These are phyloP conservation scores for Diaporthe vexans DNA, from an alignment of 2,329 filamentous ascomycete genomes.

Conservation along the genomic window DNA sequence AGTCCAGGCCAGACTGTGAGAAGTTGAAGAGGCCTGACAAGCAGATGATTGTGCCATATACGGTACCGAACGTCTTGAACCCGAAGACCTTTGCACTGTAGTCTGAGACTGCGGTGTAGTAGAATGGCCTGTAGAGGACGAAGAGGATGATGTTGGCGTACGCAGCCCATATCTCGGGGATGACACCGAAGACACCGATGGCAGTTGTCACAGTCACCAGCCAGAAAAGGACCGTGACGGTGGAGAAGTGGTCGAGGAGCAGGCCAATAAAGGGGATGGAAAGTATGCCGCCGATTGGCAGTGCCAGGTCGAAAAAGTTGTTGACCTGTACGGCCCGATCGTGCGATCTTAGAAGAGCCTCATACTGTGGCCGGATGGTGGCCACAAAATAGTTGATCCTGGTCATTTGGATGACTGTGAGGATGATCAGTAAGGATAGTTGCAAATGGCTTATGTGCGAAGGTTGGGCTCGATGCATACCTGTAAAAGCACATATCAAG, in stretches of 20 bases:
- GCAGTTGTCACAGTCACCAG: conserved; percentile 80
- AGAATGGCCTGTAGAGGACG: conserved; percentile 87
- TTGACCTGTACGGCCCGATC: conserved; percentile 78
- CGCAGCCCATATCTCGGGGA: conserved; percentile 77
- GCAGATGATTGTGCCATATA: conserved; percentile 94
- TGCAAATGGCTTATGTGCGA: not conserved
- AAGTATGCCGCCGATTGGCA: conserved; percentile 86
- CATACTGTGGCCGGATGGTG: conserved; percentile 86
- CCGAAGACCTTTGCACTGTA: conserved; percentile 94
- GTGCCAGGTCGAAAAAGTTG: conserved; percentile 82
- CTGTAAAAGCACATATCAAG: conserved; percentile 84
- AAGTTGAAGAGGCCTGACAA: conserved; percentile 88
- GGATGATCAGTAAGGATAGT: not conserved
- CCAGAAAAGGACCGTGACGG: conserved; percentile 76
- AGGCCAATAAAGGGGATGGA: conserved; percentile 88
- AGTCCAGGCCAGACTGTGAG: conserved; percentile 83
- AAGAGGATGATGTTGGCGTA: conserved; percentile 85
- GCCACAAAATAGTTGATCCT: conserved; percentile 95
- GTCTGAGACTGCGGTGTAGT: conserved; percentile 92
- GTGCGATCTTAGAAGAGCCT: conserved; percentile 76
- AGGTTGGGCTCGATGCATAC: conserved; percentile 52
- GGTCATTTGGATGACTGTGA: conserved; percentile 75
- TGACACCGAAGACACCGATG: conserved; percentile 82
- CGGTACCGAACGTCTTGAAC: conserved; percentile 90
- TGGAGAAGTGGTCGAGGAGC: conserved; percentile 83